Base-by-base conservation (phyloP, 2,329 filamentous ascomycete genomes). In the Fusarium miscanthi region DNA sequence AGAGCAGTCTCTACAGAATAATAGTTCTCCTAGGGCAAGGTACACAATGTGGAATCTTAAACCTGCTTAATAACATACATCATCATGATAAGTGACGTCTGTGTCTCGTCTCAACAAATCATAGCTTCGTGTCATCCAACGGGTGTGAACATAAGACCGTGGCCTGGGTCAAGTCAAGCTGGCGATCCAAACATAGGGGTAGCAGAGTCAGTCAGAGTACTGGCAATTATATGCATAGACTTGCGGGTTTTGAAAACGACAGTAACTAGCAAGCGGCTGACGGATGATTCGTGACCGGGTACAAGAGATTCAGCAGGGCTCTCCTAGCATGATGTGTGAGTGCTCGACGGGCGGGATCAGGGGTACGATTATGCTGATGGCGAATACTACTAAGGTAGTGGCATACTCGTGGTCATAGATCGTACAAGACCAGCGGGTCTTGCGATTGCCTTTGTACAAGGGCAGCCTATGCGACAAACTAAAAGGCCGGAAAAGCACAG, bases 1-100 rank as follows among this genome's bases (percentile, higher is more conserved):
- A 66, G 66, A 73, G 70, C 53, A 67, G 67, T 63, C 66, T 64
- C 70, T 73, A 62, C 57, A 67, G 62, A 64, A 69, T 59, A 64
- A 48, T 66, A 48, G 48, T 69, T 42, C 41, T 45, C 35, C 19
- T 69, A 59, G 30, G 42, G 46, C 30, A 70, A 35, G 52, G 25
- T 51, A 49, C 45, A 56, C 35, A 49, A 37, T 60, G 38, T 51
- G 19, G 43, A 27, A 42, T 45, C 23, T 59, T 9, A 13, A 45
- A 40, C 35, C 12, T 16, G 38, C 12, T 35, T 56, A 31, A 8
- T 8, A 21, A 21, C 19, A 17, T 12, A 33, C 8, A 38, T 38
- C 13, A 45, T 27, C 33, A 42, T 33, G 33, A 38, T 42, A 40
- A 25, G 48, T 35, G n/a, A 25, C 17, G 48, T 23, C 8, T 51